Conservation (phyloP, 768 basidiomycete species). For the Kwoniella newhampshirensis region DNA sequence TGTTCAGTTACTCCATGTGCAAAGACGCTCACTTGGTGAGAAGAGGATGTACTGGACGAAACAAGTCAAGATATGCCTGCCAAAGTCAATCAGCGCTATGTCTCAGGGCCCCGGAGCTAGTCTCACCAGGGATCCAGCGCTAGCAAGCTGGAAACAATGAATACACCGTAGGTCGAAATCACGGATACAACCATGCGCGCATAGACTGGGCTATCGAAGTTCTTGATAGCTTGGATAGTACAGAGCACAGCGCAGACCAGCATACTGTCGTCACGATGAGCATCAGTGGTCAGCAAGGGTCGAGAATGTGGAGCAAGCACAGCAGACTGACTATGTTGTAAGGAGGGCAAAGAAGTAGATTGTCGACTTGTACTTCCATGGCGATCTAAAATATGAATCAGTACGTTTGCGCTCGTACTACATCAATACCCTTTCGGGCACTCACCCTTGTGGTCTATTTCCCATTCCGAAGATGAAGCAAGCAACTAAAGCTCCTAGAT, state of each 20-base stretch:
- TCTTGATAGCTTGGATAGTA: slow-evolving; percentile 67
- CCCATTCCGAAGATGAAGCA: slow-evolving; percentile 95
- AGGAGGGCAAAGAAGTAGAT: slow-evolving; percentile 71
- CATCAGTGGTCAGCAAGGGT: slow-evolving; percentile 6
- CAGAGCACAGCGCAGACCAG: slow-evolving; percentile 78
- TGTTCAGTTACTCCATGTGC: slow-evolving; percentile 34
- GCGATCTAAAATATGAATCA: slow-evolving; percentile 58
- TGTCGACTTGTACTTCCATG: slow-evolving; percentile 81
- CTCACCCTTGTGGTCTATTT: slow-evolving; percentile 82
- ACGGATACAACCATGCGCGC: slow-evolving; percentile 78
- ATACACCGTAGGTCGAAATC: slow-evolving; percentile 79
- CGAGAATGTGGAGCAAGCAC: neutral
- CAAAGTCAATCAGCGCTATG: neutral
- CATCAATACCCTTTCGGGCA: too few species aligned
- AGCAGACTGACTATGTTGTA: slow-evolving; percentile 65
- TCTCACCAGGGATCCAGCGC: slow-evolving; percentile 83
- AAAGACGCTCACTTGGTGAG: slow-evolving; percentile 65
- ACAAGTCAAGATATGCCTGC: slow-evolving; percentile 79
- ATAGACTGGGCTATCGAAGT: slow-evolving; percentile 65
- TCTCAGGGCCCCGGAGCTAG: neutral
- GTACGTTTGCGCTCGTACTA: too few species aligned
- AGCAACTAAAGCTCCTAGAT: slow-evolving; percentile 80
- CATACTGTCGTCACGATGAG: slow-evolving; percentile 56
- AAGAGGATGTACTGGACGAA: slow-evolving; percentile 84
- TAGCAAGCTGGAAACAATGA: slow-evolving; percentile 71